Evolutionary conservation across 306 rosid species (phyloP).

Genomic region (Prunus kanzakura): DNA sequence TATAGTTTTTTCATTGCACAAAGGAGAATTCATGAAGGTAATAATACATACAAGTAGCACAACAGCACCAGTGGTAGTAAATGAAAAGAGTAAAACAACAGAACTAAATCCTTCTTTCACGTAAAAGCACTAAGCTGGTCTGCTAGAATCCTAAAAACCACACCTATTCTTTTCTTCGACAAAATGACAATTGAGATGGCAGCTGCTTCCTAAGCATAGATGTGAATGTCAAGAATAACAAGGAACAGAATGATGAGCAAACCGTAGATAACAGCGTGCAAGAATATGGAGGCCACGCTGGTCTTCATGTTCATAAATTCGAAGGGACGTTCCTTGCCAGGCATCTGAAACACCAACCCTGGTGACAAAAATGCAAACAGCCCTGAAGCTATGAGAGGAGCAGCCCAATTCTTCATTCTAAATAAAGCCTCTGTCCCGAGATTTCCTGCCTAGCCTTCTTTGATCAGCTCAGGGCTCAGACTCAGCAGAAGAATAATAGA

Average conservation of each 20-base stretch:
- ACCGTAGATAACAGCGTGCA: constrained; percentile 79
- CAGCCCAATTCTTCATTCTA: constrained; percentile 76
- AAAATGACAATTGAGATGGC: neutral
- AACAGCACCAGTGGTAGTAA: neutral
- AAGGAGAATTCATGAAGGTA: neutral
- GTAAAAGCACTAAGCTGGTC: neutral
- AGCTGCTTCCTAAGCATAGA: constrained; percentile 38
- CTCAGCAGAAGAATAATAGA: constrained; percentile 4
- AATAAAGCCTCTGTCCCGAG: too few relatives aligned
- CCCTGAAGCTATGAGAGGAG: constrained; percentile 75
- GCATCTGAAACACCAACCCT: constrained; percentile 83
- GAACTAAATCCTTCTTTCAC: neutral
- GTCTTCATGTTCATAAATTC: constrained; percentile 88
- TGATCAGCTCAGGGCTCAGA: neutral
- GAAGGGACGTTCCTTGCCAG: constrained; percentile 63
- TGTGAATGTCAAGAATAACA: constrained; percentile 64
- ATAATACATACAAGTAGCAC: neutral
- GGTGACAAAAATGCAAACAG: constrained; percentile 75
- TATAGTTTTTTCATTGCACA: neutral
- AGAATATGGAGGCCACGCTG: constrained; percentile 69
- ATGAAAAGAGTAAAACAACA: neutral
- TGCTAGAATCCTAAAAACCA: neutral
- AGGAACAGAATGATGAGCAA: constrained; percentile 67
- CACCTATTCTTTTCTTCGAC: neutral
- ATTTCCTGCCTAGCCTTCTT: too few relatives aligned